These are phyloP conservation scores for Podaxis sp. DNA, from an alignment of 768 basidiomycete species.

Conservation along the genomic window DNA sequence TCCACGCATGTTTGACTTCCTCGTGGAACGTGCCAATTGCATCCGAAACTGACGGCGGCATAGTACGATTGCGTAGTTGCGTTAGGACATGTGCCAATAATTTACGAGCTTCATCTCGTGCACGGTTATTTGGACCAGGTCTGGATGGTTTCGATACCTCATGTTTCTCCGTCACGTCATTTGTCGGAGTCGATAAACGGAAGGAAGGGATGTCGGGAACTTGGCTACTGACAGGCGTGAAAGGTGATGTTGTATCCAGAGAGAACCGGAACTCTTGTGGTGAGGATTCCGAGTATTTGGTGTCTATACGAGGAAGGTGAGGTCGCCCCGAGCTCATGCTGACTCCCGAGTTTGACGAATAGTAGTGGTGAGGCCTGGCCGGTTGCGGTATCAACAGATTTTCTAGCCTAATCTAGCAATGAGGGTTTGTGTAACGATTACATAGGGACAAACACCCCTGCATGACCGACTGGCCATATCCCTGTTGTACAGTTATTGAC, in stretches of 20 bases:
- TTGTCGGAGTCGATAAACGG: conserved; percentile 15
- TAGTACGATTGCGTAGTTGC: conserved; percentile 57
- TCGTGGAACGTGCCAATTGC: conserved; percentile 42
- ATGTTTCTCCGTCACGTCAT: neutral
- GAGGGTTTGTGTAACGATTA: neutral
- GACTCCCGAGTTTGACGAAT: neutral
- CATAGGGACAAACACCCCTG: neutral
- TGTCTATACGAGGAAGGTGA: conserved; percentile 15
- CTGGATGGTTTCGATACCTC: neutral
- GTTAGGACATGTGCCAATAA: conserved; percentile 63
- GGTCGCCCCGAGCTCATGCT: conserved; percentile 3
- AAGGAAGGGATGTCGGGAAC: conserved; percentile 14
- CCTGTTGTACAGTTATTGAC: neutral
- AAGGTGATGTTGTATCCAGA: conserved; percentile 12
- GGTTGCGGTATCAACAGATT: neutral
- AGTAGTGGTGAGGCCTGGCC: neutral
- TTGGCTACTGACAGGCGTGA: conserved; percentile 8
- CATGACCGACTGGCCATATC: too few species aligned
- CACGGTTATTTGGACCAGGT: conserved; percentile 19
- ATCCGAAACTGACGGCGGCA: conserved; percentile 55
- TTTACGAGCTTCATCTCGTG: conserved; percentile 65
- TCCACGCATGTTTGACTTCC: conserved; percentile 45
- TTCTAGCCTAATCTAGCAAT: neutral
- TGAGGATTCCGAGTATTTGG: neutral
- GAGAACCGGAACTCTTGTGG: conserved; percentile 2